These are phyloP conservation scores for Penicillium sp. DNA, from an alignment of 2,329 filamentous ascomycete species.

Conservation along the genomic window DNA sequence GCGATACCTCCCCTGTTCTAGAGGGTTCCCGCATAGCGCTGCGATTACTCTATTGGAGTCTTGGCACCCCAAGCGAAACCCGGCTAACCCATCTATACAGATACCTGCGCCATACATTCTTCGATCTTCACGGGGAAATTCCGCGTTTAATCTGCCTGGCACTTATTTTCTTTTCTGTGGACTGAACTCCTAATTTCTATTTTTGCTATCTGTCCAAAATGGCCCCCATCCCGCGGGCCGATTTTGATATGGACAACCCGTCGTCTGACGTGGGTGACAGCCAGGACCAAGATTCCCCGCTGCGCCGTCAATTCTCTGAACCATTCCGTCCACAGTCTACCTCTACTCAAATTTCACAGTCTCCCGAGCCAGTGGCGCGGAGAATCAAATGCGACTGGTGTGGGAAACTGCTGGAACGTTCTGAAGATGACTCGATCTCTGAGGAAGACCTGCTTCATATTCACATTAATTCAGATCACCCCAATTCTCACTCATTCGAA, in stretches of 20 bases:
- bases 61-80: conserved; percentile 40
- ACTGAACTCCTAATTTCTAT: conserved; percentile 1
- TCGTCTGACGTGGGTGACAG: conserved; percentile 39
- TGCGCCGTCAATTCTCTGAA: conserved; percentile 42
- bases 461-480: conserved; percentile 37
- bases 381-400: conserved; percentile 39
- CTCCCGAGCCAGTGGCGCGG: conserved; percentile 29
- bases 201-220: conserved; percentile 21
- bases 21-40: conserved; percentile 13
- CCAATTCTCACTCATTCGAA: conserved; percentile 27
- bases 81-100: conserved; percentile 33
- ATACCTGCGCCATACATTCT: conserved; percentile 3
- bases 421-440: conserved; percentile 23
- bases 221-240: conserved; percentile 34
- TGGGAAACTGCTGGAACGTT: conserved; percentile 33
- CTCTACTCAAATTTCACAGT: conserved; percentile 37
- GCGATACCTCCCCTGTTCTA: conserved; percentile 12
- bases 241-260: conserved; percentile 38
- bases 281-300: conserved; percentile 37
- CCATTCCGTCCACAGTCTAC: conserved; percentile 34
- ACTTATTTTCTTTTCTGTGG: neutral
- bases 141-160: neutral
- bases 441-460: conserved; percentile 32
- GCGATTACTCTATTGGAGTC: conserved; percentile 22
- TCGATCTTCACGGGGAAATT: conserved; percentile 7